A percentile compares a stretch with the other conserved stretches of the same genome.
Conservation (phyloP, 225 moss, liverwort and hornwort species). For the Rhytidiadelphus loreus region DNA sequence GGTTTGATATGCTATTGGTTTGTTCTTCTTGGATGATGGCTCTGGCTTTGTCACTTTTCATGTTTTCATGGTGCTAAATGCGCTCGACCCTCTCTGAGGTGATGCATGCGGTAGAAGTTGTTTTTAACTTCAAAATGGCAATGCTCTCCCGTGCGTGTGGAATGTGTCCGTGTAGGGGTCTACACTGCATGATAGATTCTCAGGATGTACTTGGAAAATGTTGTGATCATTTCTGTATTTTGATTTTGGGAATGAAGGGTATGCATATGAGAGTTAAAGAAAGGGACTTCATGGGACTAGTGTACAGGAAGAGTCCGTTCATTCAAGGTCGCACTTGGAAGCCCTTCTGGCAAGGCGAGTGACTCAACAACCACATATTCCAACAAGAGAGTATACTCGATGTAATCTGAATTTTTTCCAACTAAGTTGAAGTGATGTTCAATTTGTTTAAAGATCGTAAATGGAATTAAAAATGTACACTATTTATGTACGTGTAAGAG, state of each 20-base stretch:
- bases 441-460: no score
- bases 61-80: neutral
- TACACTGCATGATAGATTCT: neutral
- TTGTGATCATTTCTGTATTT: neutral
- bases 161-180: neutral
- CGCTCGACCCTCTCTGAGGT: no score
- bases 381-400: no score
- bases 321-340: neutral
- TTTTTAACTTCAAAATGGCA: neutral
- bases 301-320: no score
- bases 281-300: no score
- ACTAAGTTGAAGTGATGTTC: neutral
- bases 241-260: no score
- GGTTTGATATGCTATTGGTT: neutral
- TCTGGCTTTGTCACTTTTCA: neutral
- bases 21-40: neutral
- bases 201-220: neutral
- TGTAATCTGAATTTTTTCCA: neutral
- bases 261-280: neutral
- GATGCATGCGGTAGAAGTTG: neutral
- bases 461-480: no score
- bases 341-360: neutral
- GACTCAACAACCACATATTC: neutral
- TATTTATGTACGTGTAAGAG: no score
- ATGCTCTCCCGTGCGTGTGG: neutral